A percentile compares a stretch with the other conserved stretches of the same genome.
Conservation (phyloP, 176 grass and related monocot species). For the Luzula sylvatica region DNA sequence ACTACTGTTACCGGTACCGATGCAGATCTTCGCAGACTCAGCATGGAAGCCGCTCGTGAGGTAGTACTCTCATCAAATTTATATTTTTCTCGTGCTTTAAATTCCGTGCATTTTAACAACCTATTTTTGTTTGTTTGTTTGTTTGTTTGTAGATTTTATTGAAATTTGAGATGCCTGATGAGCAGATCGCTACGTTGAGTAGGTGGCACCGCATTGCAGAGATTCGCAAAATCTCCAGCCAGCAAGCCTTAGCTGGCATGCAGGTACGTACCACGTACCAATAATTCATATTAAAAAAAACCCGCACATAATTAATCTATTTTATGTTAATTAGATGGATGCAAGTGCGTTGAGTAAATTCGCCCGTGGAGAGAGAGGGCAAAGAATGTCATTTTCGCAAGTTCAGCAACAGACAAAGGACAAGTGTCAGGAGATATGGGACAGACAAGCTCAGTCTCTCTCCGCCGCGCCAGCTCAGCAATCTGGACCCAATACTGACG, state of each 20-base stretch:
- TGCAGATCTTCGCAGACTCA: constrained; percentile 96
- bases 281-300: no score
- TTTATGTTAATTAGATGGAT: constrained; percentile 43
- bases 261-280: background rate
- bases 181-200: constrained; percentile 95
- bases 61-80: constrained; percentile 27
- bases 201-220: constrained; percentile 97
- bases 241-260: constrained; percentile 75
- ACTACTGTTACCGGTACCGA: constrained; percentile 94
- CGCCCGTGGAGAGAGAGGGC: constrained; percentile 86
- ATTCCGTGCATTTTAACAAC: constrained; percentile 1
- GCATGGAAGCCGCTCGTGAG: constrained; percentile 99
- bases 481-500: constrained; percentile 34
- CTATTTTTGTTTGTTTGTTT: constrained; percentile 11
- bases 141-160: constrained; percentile 59
- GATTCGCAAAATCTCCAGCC: constrained; percentile 92
- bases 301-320: no score
- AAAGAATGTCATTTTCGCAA: constrained; percentile 96
- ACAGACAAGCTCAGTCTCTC: constrained; percentile 85
- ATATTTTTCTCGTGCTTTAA: constrained; percentile 11
- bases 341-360: constrained; percentile 86
- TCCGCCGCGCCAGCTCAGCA: constrained; percentile 30
- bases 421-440: constrained; percentile 99
- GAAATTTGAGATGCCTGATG: constrained; percentile 79
- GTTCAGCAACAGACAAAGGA: constrained; percentile 95